Base-by-base conservation (phyloP, 192 early-diverging fungal genomes). In the Linnemannia hyalina region DNA sequence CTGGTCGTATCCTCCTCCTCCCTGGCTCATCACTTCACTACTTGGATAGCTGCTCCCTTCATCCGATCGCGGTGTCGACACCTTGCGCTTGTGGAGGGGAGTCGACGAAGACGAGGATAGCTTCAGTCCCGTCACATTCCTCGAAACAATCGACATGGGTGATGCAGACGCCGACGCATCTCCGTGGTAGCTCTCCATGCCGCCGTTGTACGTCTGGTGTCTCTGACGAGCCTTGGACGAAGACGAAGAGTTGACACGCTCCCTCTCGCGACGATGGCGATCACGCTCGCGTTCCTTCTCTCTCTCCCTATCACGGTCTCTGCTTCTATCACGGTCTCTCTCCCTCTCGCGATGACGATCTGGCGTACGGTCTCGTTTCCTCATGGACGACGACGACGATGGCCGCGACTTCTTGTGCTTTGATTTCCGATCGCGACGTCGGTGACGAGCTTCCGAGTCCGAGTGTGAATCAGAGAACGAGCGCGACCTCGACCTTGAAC, bases 391-490 rank as follows among this genome's bases (percentile, higher is more conserved):
- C 13, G 73, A 40, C 3, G 79, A 80, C 23, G 55, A 75, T 2
- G 71, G 68, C n/a, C 73, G 63, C 20, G 49, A 47, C 6, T 69
- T 44, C 6, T 38, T 63, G 38, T 70, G 41, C 16, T 75, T 73
- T 3, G 73, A 73, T 46, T 81, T 73, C 2, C 80, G 60, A 3
- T 46, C 44, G 26, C 63, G 75, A 32, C 81, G 81, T 10, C 70
- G 80, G 20, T 46, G 81, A 40, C 81, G 70, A 9, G 38, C 60
- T 10, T 77, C 75, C 3, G 70, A 49, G 6, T 82, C 81, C 35
- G 80, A 75, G 40, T 81, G 54, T 9, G 80, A 81, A 23, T 90
- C 32, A 73, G 91, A 78, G 91, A 88, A 46, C 44, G 77, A 79
- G 7, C 11, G 60, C 0, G 60, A 65, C 29, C 60, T 65, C 7